Base-by-base conservation (phyloP, 2,329 filamentous ascomycete genomes). In the Diaporthe vexans region DNA sequence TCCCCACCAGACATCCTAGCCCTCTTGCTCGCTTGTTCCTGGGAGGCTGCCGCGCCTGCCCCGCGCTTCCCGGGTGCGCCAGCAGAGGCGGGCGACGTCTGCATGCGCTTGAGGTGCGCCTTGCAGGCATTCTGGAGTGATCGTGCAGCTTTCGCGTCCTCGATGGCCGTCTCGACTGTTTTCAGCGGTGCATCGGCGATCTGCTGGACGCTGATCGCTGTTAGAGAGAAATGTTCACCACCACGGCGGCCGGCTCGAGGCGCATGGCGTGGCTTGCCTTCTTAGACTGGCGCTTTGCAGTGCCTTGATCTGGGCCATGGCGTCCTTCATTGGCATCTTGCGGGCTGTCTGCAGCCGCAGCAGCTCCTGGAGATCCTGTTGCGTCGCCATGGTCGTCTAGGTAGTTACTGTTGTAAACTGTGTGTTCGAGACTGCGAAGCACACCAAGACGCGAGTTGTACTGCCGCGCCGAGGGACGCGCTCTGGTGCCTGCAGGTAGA, bases 351-450 rank as follows among this genome's bases (percentile, higher is more conserved):
- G 83, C 72, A 92, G 85, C 61, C 90, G 89, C 71, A 92, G 84
- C 21, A 92, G 86, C 78, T 91, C 90, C 77, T 92, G 89, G 29
- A 92, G 81, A 77, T 92, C 90, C 75, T 89, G 86, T 76, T 91
- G 88, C 1, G 87, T 84, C 10, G 88, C 85, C 89, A 91, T 91
- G 3, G 24, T 76, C 6, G 35, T 35, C 15, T 54, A 43, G 37
- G 10, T 19, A 13, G 9, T 21, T 11, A 19, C 9, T 51, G n/a
- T 13, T 8, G 8, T 33, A 19, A 40, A 1, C 9, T 26, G 8
- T 7, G 35, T 5, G 24, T 5, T 33, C 15, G 29, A 21, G n/a
- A 33, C 11, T 24, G n/a, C 48, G n/a, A 52, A 52, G 48, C n/a
- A 6, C 13, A 1, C 2, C 2, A 40, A 26, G 21, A 17, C 37